phyloP scores from a whole-genome alignment of 768 basidiomycete species.

The Calocera viscosa region DNA sequence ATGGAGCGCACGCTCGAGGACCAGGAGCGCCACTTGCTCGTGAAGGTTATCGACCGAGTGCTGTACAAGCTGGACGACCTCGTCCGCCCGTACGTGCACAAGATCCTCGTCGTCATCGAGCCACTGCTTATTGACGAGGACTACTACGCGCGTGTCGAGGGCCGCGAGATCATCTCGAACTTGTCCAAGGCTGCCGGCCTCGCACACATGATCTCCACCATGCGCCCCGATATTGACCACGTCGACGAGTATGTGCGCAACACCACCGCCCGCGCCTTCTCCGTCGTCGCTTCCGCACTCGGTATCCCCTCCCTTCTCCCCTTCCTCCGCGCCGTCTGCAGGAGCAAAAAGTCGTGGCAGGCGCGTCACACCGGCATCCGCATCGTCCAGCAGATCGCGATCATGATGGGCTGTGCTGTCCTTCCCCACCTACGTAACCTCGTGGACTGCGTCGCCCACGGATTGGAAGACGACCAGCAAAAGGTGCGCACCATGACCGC shows the following conservation, averaged over 20 bases:
- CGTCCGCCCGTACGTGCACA: constrained; percentile 97
- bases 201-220: constrained; percentile 99
- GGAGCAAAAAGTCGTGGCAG: constrained; percentile 99
- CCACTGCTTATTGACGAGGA: constrained; percentile 98
- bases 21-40: constrained; percentile 92
- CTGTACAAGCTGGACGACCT: constrained; percentile 98
- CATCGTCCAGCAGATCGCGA: constrained; percentile 98
- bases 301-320: constrained; percentile 95
- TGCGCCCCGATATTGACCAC: constrained; percentile 99
- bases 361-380: constrained; percentile 98
- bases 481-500: constrained; percentile 96
- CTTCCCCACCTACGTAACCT: constrained; percentile 92
- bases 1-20: constrained; percentile 98
- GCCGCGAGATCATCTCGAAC: constrained; percentile 98
- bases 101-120: constrained; percentile 98
- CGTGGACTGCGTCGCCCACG: constrained; percentile 90
- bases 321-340: constrained; percentile 96
- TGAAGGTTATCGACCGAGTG: constrained; percentile 98
- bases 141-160: constrained; percentile 91
- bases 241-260: constrained; percentile 99
- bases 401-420: constrained; percentile 99
- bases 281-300: constrained; percentile 95
- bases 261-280: constrained; percentile 96
- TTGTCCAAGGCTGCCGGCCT: constrained; percentile 96
- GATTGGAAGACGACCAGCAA: constrained; percentile 86